A percentile compares a stretch with the other conserved stretches of the same genome.
phyloP scores from a whole-genome alignment of 129 eudicot genomes.

The Tanacetum coccineum region DNA sequence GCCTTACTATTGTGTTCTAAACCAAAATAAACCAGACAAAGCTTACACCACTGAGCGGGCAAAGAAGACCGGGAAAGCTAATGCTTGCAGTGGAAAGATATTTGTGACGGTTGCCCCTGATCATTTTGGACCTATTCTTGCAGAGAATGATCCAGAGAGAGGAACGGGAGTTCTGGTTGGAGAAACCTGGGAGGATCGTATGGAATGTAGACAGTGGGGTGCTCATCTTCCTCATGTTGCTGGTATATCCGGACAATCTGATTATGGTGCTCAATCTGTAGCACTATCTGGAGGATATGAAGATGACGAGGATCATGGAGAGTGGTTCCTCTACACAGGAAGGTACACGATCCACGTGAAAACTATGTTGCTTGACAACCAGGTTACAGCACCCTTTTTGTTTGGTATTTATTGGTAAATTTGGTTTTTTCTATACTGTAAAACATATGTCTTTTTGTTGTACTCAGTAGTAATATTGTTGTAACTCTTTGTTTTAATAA shows the following conservation, averaged over 20 bases:
- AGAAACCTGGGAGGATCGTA: slow-evolving; percentile 71
- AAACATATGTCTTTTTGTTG: no score
- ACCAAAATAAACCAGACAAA: slow-evolving; percentile 73
- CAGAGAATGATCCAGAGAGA: slow-evolving; percentile 77
- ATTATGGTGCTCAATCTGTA: slow-evolving; percentile 45
- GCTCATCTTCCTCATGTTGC: slow-evolving; percentile 87
- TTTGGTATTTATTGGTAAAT: not conserved
- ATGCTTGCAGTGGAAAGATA: slow-evolving; percentile 89
- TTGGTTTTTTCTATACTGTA: no score
- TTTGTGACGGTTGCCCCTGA: slow-evolving; percentile 85
- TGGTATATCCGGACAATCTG: slow-evolving; percentile 75
- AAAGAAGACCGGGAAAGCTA: slow-evolving; percentile 74
- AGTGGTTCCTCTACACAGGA: slow-evolving; percentile 39
- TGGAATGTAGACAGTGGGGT: slow-evolving; percentile 96
- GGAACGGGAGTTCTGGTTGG: slow-evolving; percentile 87
- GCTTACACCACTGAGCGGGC: slow-evolving; percentile 88
- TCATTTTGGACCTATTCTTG: slow-evolving; percentile 84
- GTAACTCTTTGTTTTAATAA: no score
- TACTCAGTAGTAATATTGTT: no score
- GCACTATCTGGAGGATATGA: slow-evolving; percentile 37
- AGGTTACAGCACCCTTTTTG: not conserved
- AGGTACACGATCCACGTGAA: slow-evolving; percentile 25
- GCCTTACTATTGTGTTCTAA: slow-evolving; percentile 39
- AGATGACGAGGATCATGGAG: slow-evolving; percentile 44
- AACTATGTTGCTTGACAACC: not conserved